phyloP scores from a whole-genome alignment of 179 eudicot genomes.

The Kewa caespitosa region DNA sequence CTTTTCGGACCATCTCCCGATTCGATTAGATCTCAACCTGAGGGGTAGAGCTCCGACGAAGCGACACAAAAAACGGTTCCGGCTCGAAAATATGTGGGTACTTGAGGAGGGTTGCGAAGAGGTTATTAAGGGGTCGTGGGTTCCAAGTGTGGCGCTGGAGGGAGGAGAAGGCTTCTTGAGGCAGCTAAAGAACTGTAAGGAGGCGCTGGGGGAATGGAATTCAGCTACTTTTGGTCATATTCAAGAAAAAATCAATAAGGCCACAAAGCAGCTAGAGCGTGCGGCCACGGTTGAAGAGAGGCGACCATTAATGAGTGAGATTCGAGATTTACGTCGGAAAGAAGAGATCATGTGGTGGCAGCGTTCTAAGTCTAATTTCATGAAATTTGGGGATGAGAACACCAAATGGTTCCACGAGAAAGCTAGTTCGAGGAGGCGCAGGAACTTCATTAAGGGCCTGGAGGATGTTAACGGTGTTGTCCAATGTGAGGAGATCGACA shows the following conservation, averaged over 20 bases:
- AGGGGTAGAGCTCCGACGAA: background rate
- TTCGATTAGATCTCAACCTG: background rate
- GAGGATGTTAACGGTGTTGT: background rate
- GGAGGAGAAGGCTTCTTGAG: background rate
- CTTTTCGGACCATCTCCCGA: background rate
- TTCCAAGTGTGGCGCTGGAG: background rate
- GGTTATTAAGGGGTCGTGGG: background rate
- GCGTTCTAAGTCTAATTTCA: background rate
- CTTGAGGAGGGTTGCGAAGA: background rate
- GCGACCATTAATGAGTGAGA: background rate
- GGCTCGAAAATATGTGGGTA: background rate
- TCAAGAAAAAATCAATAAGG: background rate
- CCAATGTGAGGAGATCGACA: background rate
- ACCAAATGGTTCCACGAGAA: background rate
- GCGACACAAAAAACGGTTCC: background rate
- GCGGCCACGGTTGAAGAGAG: background rate
- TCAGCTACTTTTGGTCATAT: background rate
- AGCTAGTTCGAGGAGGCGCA: background rate
- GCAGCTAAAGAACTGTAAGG: background rate
- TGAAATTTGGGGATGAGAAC: background rate
- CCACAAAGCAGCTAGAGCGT: background rate
- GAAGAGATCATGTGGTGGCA: conserved; percentile 6
- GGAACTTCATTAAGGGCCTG: background rate
- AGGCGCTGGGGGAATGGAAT: background rate
- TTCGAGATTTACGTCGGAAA: background rate